Evolutionary conservation across 495 filamentous ascomycete species (phyloP), one percentile per base, ranked within the genome.

Genomic region (Hypoxylon lienhwacheense): DNA sequence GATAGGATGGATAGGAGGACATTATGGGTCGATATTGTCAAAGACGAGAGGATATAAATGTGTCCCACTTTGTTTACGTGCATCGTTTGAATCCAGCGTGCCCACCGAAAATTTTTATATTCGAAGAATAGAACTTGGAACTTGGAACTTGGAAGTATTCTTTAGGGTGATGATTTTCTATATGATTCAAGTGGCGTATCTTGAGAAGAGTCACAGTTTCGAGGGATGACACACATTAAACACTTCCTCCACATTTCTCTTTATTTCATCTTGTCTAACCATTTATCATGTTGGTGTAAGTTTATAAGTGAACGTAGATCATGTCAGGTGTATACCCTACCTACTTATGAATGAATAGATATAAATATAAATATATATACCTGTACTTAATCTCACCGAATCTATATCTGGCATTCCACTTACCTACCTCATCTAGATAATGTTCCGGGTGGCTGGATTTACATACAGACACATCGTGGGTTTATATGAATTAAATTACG

Each of bases 101-200:
- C 47, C 57, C 57, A 61, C 57, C 50, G 46, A 55, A 61, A 53
- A 55, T 45, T 51, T 55, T 50, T 61, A n/a, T n/a, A n/a, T n/a
- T n/a, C n/a, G n/a, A n/a, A n/a, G n/a, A n/a, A n/a, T n/a, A n/a
- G n/a, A n/a, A n/a, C n/a, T n/a, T n/a, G n/a, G n/a, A n/a, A n/a
- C n/a, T 47, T 51, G 17, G 51, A 22, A 29, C 15, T 41, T 20
- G 33, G 51, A 61, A 26, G 57, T 24, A 35, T 22, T 51, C 45
- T 55, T 40, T n/a, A n/a, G n/a, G n/a, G n/a, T n/a, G n/a, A n/a
- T n/a, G n/a, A n/a, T n/a, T n/a, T n/a, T n/a, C n/a, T n/a, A n/a
- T n/a, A n/a, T n/a, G n/a, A n/a, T n/a, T n/a, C n/a, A n/a, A n/a
- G 50, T 61, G 57, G 55, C 41, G 57, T 51, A 55, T 55, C 41